Evolutionary conservation across 1,284 basidiomycete species (phyloP), one percentile per base, ranked within the genome.

Genomic region (Leccinum subrobustum): DNA sequence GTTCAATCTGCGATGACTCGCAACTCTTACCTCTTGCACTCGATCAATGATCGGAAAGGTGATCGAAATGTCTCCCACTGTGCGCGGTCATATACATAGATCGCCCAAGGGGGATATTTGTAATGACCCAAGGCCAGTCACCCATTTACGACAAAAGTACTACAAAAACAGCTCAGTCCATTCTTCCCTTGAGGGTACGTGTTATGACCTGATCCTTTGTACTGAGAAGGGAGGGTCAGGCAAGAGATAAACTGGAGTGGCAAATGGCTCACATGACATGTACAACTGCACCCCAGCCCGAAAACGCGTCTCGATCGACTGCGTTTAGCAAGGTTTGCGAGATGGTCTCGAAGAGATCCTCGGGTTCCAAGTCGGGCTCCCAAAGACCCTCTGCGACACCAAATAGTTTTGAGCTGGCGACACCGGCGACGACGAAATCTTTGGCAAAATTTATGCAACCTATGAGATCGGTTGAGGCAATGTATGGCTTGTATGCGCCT

Each of bases 341-440:
- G 70, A 98, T 95, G 11, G 97, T 99, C 81, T 99, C 97, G 71
- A 99, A 99, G 56, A 99, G 80, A 76, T 99, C 97, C 74, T 99
- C 97, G 12, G 96, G 88, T 73, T 89, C 95, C 74, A 99, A 81
- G 76, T 96, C 93, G 6, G 96, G 95, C 77, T 99, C 96, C 97
- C 97, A 99, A 47, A 99, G 82, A 5, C 95, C 95, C 77, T 99
- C 97, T 47, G 97, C 97, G 67, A 97, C 89, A 89, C 97, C 97
- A 72, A 91, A 98, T 67, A 99, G 79, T 79, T 98, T 98, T 69
- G 89, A 84, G 67, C 89, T 89, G 20, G 97, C 97, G 3, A 95
- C 96, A 14, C 97, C 97, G 23, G 93, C 88, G 12, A 99, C 96
- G 60, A 97, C 95, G 71, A 99, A 99, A 79, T 99, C 97, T 79